These are phyloP conservation scores for Aaosphaeria pasadenensis DNA, from an alignment of 2,329 filamentous ascomycete species.

Conservation along the genomic window DNA sequence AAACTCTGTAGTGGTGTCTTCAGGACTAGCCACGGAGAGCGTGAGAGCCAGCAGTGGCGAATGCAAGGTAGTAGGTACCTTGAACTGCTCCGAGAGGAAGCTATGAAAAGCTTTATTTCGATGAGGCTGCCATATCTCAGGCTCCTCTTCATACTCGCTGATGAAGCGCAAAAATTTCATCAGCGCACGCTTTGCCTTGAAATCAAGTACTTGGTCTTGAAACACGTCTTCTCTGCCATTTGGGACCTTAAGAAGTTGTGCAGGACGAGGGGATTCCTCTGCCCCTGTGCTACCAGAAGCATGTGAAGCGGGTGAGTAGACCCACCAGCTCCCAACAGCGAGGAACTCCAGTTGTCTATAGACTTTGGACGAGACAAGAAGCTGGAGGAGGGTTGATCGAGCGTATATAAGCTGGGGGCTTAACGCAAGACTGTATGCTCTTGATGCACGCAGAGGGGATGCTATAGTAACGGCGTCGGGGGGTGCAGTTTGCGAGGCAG, in stretches of 20 bases:
- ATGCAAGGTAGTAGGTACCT: constrained; percentile 62
- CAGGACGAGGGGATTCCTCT: constrained; percentile 9
- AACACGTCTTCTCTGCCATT: constrained; percentile 92
- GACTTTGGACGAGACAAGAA: constrained; percentile 83
- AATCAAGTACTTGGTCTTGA: constrained; percentile 69
- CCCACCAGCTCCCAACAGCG: constrained; percentile 89
- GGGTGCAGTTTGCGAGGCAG: constrained; percentile 27
- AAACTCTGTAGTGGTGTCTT: constrained; percentile 59
- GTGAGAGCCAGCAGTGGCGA: constrained; percentile 68
- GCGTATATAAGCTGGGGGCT: constrained; percentile 86
- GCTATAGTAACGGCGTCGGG: constrained; percentile 14
- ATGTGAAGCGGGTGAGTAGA: constrained; percentile 50
- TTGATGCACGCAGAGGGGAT: constrained; percentile 56
- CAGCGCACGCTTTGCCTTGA: constrained; percentile 77
- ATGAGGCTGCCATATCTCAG: constrained; percentile 57
- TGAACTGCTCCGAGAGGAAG: constrained; percentile 57
- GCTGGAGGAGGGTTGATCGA: constrained; percentile 71
- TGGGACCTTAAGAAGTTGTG: constrained; percentile 67
- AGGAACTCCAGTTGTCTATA: constrained; percentile 91
- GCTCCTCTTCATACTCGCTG: constrained; percentile 63
- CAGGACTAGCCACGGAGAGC: constrained; percentile 60
- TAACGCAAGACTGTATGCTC: constrained; percentile 78
- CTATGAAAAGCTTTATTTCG: constrained; percentile 54
- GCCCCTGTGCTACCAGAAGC: constrained; percentile 1
- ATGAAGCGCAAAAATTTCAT: constrained; percentile 96